Evolutionary conservation across 2,329 filamentous ascomycete species (phyloP), one percentile per base, ranked within the genome.

Genomic region (Clarireedia sp.): DNA sequence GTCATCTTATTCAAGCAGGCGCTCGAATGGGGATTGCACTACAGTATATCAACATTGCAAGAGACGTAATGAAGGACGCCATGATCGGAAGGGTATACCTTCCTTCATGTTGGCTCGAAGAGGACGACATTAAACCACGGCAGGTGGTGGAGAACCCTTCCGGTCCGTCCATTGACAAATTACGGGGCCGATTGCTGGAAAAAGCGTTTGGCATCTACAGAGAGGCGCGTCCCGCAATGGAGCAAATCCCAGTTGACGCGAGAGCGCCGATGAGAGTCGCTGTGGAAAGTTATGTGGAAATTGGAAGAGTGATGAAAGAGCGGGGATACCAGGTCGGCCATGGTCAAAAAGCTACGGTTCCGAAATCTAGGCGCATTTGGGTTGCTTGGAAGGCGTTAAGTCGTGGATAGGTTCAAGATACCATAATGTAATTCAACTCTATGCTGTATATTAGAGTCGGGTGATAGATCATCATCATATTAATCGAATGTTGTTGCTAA

Each of bases 1-100:
- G 72, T 14, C 64, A 71, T 2, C 73, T 87, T 5, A 71, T 84
- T 14, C 64, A 72, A 16, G 78, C 83, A 0, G 84, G 84, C 1
- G 74, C 75, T 19, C 73, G 76, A 26, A 89, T 89, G 86, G 87
- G 87, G 0, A 77, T 86, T 36, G 86, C 86, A 1, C 71, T 90
- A n/a, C 86, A 90, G 64, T 89, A 86, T 62, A 80, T 88, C 63
- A 90, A 90, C 64, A 89, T 90, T 58, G 83, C 85, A 3, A 81
- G 87, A 21, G 87, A 90, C 63, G 82, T 90, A n/a, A 69, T 72
- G 3, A 80, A 82, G 2, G 87, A 90, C 62, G 83, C 86, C 0
- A 70, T 72, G 14, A 80, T 87, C 37, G 75, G 76, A 1, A 78
- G 87, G 6, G 85, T 88, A 6, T 90, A 90, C 65, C 70, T 90